Evolutionary conservation across 2,329 filamentous ascomycete species (phyloP).

Genomic region (Curvularia sp.): DNA sequence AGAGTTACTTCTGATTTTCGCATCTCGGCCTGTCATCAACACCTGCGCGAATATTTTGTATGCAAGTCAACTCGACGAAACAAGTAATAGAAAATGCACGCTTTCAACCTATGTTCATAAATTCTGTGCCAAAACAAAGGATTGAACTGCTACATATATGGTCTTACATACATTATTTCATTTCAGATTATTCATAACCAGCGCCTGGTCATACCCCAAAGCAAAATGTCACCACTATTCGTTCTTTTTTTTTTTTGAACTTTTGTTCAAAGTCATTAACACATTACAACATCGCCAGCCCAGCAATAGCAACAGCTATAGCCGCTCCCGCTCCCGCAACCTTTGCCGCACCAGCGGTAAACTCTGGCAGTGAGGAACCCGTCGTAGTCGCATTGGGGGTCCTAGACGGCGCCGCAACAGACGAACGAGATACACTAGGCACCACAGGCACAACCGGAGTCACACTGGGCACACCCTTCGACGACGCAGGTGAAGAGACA

Average conservation of each 20-base stretch:
- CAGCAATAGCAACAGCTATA: not conserved
- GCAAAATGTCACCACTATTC: not conserved
- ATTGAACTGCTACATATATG: not conserved
- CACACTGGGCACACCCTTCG: no score
- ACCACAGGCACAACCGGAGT: not conserved
- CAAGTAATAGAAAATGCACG: no score
- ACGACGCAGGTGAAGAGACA: no score
- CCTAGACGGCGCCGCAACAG: not conserved
- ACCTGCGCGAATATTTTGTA: no score
- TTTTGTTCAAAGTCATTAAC: not conserved
- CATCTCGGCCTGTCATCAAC: no score
- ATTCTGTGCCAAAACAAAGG: no score
- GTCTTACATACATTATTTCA: not conserved
- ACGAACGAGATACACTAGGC: not conserved
- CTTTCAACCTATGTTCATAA: no score
- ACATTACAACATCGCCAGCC: not conserved
- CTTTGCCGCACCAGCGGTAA: not conserved
- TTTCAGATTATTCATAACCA: not conserved
- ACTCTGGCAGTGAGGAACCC: not conserved
- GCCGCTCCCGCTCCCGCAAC: not conserved
- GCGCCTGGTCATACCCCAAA: not conserved
- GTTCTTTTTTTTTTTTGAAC: not conserved
- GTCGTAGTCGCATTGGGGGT: not conserved
- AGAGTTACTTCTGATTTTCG: not conserved
- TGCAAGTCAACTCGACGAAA: no score